Evolutionary conservation across 169 alveolate genomes (phyloP), one percentile per base, ranked within the genome.

Genomic region (Cryptosporidium canis): DNA sequence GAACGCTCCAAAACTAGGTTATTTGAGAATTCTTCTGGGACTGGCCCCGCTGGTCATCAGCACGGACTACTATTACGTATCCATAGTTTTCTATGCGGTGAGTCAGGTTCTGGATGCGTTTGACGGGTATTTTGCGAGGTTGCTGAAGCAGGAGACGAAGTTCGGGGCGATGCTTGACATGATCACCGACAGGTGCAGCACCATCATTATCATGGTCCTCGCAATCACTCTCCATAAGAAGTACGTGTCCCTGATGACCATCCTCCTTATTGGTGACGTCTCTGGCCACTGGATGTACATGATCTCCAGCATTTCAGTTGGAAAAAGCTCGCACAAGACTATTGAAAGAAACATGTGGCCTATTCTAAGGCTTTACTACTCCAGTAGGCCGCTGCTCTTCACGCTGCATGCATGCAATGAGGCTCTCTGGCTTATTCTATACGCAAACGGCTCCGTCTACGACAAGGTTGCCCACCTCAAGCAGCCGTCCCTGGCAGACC

Each of bases 151-250:
- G 39, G 70, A 55, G 31, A 77, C 87, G 14, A 77, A 77, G 44
- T 77, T 77, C 37, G 87, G 87, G 14, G 87, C 87, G 7, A 56
- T 77, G 66, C 27, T 77, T 4, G 87, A 77, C 43, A 77, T 77
- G 87, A 77, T 77, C 14, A 77, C 72, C 16, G 87, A 77, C 18
- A 77, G 87, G 21, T 77, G 87, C 64, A 58, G 87, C 6, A 77
- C 87, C 24, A 35, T 77, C 12, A 48, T 61, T 35, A 58, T 77
- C 29, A 77, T 77, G 8, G 27, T 77, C 18, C 29, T 61, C 39
- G 31, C 43, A 43, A 58, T 77, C 9, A 39, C 65, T 43, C 51
- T 77, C 18, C 33, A 55, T 14, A 39, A n/a, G 33, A 58, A 31
- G 14, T 48, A 33, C 27, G 24, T 3, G 18, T 14, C 39, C 6